Evolutionary conservation across 306 rosid genomes (phyloP).

Genomic region (Cucumis sativus): DNA sequence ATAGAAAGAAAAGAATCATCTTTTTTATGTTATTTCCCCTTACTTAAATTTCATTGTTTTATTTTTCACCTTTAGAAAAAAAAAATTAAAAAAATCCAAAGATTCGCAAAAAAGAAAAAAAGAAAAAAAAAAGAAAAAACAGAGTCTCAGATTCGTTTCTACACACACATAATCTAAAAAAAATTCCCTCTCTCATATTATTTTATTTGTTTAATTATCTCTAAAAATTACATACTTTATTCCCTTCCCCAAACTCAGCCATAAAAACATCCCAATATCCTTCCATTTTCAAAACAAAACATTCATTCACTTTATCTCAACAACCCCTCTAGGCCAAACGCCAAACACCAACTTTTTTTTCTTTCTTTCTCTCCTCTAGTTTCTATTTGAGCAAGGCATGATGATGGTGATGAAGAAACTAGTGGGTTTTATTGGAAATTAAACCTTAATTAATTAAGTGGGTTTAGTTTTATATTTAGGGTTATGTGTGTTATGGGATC

Average conservation of each 20-base stretch:
- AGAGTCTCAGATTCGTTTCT: background rate
- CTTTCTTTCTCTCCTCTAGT: conserved; percentile 30
- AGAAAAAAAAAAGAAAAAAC: too few species aligned
- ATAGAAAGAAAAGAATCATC: conserved; percentile 2
- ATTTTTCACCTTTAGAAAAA: background rate
- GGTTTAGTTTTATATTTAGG: background rate
- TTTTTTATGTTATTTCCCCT: background rate
- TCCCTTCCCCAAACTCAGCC: conserved; percentile 61
- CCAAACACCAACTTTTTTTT: conserved; percentile 66
- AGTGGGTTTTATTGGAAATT: background rate
- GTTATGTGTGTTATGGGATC: conserved; percentile 46
- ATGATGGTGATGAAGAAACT: conserved; percentile 7
- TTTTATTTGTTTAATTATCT: too few species aligned
- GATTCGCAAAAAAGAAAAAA: background rate
- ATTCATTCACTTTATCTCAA: conserved; percentile 19
- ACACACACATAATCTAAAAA: background rate
- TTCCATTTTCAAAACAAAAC: conserved; percentile 47
- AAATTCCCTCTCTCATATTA: background rate
- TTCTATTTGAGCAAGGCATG: conserved; percentile 3
- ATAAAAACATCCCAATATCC: conserved; percentile 72
- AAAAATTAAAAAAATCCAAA: background rate
- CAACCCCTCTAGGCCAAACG: conserved; percentile 5
- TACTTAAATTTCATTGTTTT: background rate
- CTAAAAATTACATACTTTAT: conserved; percentile 24
- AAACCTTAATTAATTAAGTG: background rate